These are phyloP conservation scores for Schwanniomyces polymorphus DNA, from an alignment of 805 yeast species.

Conservation along the genomic window DNA sequence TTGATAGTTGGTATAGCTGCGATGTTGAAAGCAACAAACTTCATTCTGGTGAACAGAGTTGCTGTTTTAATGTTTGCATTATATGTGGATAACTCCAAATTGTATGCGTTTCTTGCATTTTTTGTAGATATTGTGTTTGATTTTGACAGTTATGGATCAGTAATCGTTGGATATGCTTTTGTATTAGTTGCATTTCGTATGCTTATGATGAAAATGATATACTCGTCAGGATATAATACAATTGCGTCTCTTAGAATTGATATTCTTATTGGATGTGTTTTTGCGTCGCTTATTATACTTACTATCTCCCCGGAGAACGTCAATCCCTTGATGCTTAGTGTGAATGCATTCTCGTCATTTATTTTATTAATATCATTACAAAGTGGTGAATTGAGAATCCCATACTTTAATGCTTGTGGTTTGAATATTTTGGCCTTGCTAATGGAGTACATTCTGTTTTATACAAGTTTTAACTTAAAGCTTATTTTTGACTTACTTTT, in stretches of 20 bases:
- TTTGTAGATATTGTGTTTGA: constrained; percentile 21
- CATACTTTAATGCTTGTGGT: constrained; percentile 13
- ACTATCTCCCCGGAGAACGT: constrained; percentile 1
- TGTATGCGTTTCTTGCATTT: constrained; percentile 28
- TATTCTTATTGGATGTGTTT: neutral
- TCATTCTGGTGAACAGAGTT: constrained; percentile 23
- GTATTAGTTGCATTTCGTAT: constrained; percentile 14
- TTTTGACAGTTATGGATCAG: constrained; percentile 1
- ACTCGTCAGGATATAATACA: constrained; percentile 5
- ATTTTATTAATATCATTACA: constrained; percentile 25
- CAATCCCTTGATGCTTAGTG: constrained; percentile 19
- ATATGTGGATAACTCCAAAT: constrained; percentile 27
- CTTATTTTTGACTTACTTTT: constrained; percentile 12
- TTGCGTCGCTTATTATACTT: constrained; percentile 1
- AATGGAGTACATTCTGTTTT: constrained; percentile 21
- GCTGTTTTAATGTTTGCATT: constrained; percentile 28
- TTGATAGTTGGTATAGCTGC: constrained; percentile 17
- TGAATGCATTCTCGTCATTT: constrained; percentile 22
- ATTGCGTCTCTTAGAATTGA: neutral
- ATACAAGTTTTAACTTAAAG: constrained; percentile 5
- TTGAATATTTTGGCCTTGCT: constrained; percentile 15
- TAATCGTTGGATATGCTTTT: constrained; percentile 17
- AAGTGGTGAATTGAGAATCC: constrained; percentile 15
- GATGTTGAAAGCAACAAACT: constrained; percentile 20
- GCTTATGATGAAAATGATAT: constrained; percentile 7